Conservation (phyloP, 306 rosid species). For the Gillenia trifoliata region DNA sequence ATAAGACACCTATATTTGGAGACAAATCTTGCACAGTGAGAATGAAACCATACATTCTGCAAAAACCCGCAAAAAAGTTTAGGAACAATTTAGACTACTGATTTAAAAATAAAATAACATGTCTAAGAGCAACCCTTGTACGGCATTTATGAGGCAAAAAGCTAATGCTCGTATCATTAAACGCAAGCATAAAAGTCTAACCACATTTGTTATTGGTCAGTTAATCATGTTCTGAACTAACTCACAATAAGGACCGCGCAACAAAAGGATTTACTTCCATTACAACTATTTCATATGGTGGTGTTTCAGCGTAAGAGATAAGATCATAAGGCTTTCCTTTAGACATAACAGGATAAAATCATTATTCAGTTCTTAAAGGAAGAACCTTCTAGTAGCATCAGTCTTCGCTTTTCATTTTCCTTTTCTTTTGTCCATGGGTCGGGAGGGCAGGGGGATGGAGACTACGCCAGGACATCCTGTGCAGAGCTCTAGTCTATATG, state of each 20-base stretch:
- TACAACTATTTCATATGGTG: neutral
- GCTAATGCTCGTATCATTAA: neutral
- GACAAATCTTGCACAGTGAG: constrained; percentile 88
- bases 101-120: neutral
- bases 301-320: neutral
- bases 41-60: constrained; percentile 91
- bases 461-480: neutral
- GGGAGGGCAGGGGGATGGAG: neutral
- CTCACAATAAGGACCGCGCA: neutral
- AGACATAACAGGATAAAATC: neutral
- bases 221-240: neutral
- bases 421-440: neutral
- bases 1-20: constrained; percentile 86
- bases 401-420: neutral
- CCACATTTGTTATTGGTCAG: neutral
- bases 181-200: neutral
- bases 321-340: neutral
- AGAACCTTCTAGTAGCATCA: neutral
- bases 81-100: constrained; percentile 15
- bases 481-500: neutral
- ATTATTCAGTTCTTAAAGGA: neutral
- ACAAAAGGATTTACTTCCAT: neutral
- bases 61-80: constrained; percentile 30
- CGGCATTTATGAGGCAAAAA: neutral
- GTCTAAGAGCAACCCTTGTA: neutral